Conservation (phyloP, 257 asterid species). For the Haberlea rhodopensis region DNA sequence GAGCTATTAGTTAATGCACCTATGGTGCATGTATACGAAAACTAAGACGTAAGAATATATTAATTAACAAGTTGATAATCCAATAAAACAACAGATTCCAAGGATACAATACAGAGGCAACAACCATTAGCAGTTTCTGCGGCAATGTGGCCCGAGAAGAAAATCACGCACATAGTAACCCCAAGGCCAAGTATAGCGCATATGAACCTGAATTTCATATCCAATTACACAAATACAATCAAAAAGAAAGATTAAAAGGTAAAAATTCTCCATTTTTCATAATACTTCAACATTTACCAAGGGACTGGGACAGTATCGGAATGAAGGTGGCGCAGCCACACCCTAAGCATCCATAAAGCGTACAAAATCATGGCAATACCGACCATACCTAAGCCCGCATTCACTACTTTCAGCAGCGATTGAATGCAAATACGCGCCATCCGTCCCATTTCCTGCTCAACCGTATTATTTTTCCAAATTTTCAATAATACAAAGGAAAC, state of each 20-base stretch:
- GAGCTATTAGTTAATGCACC: too few relatives aligned
- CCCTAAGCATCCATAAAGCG: slow-evolving; percentile 85
- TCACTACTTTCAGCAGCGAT: slow-evolving; percentile 66
- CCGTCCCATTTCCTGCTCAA: slow-evolving; percentile 46
- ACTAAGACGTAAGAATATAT: background rate
- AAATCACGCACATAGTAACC: slow-evolving; percentile 41
- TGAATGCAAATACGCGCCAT: slow-evolving; percentile 70
- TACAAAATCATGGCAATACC: slow-evolving; percentile 77
- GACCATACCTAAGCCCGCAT: slow-evolving; percentile 71
- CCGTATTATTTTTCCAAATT: background rate
- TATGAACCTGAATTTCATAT: slow-evolving; percentile 52
- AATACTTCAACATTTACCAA: slow-evolving; percentile 48
- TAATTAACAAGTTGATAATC: background rate
- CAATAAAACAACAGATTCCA: background rate
- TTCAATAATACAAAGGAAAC: background rate
- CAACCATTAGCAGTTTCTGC: slow-evolving; percentile 69
- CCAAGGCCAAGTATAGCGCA: slow-evolving; percentile 59
- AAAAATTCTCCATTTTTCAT: background rate
- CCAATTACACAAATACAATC: slow-evolving; percentile 1
- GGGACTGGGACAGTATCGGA: slow-evolving; percentile 53
- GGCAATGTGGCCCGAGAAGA: slow-evolving; percentile 66
- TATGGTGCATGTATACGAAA: too few relatives aligned
- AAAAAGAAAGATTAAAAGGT: background rate
- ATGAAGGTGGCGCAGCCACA: slow-evolving; percentile 56
- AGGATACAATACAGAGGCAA: slow-evolving; percentile 69